Base-by-base conservation (phyloP, 345 rosid genomes). In the Dipteronia sinensis region DNA sequence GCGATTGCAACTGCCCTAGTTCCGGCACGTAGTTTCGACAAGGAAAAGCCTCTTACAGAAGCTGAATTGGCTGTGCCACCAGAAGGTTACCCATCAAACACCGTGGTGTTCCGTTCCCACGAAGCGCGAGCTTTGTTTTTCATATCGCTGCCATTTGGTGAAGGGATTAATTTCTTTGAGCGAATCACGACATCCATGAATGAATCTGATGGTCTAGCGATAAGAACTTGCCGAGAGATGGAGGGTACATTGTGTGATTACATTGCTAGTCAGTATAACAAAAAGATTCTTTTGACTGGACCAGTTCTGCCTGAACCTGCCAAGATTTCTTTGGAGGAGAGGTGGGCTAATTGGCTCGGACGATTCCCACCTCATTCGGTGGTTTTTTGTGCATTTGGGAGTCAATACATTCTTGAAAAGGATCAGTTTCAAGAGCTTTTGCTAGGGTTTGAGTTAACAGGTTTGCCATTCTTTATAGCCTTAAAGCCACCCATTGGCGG, bases 361-460 rank as follows among this genome's bases (percentile, higher is more conserved):
- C 69, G 82, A 77, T 90, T 91, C 61, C 76, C 81, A 1, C 76
- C 84, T 0, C 87, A 86, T 4, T 87, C 90, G 0, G 93, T 91
- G 20, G 86, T 91, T 2, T 90, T 79, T 73, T 92, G 97, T 25
- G 88, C 92, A 11, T 91, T 94, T 9, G 95, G 97, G 47, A 93
- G 90, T 82, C 94, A 94, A 72, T 16, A 72, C 11, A 75, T 85
- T 47, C 84, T 88, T 1, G 82, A 88, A 29, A 87, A 82, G 77
- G 71, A 81, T 3, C 98, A 91, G 77, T 91, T 93, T 73, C 92
- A 91, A 69, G 95, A 93, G 74, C 81, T 93, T 56, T 67, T 90
- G 15, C 65, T 86, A 34, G 98, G 96, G 23, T 77, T 94, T 20
- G 96, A 92, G 81, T 65, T 67, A 38, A 82, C 93, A 0, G 89